Evolutionary conservation across 2,329 filamentous ascomycete species (phyloP), one percentile per base, ranked within the genome.

Genomic region (Pseudogymnoascus sp.): DNA sequence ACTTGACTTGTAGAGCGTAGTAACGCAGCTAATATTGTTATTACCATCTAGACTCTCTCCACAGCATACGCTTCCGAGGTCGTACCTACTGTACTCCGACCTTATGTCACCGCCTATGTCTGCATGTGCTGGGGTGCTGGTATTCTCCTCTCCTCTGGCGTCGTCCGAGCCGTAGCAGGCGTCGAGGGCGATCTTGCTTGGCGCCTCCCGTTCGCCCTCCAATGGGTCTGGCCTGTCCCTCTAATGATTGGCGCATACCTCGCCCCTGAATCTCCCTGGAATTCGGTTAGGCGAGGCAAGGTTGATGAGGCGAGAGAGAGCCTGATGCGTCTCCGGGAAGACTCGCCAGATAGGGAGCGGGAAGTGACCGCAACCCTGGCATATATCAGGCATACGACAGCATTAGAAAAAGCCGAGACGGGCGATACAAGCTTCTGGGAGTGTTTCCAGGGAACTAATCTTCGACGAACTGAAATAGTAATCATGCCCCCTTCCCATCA

Each of bases 231-330:
- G 66, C 37, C 63, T 25, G 11, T 65, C 14, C 65, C 65, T 18
- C 61, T 74, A 0, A 63, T 70, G n/a, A 65, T 72, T 31, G 70
- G 66, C 5, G 67, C 68, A 8, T 73, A 68, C 42, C 62, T 73
- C 6, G 72, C 72, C 0, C 73, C 73, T 1, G 73, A 74, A 18
- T 71, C 69, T 2, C 71, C 73, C 2, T 73, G 71, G 68, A 74
- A 75, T 33, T 67, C 72, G 0, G 68, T 75, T 5, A 67, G 73
- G 6, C 64, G 72, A 2, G 69, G 67, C 3, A 68, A 70, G n/a
- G 59, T 70, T 10, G 71, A 72, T 1, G 59, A 66, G 10, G 73
- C 73, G 2, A 68, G 66, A 35, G 62, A 62, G 25, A 68, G 67
- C 12, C 66, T 74, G 25, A 60, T 59, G 4, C 70, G 71, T 3